Base-by-base conservation (phyloP, 1,139 yeast species). In the Candida sp. region DNA sequence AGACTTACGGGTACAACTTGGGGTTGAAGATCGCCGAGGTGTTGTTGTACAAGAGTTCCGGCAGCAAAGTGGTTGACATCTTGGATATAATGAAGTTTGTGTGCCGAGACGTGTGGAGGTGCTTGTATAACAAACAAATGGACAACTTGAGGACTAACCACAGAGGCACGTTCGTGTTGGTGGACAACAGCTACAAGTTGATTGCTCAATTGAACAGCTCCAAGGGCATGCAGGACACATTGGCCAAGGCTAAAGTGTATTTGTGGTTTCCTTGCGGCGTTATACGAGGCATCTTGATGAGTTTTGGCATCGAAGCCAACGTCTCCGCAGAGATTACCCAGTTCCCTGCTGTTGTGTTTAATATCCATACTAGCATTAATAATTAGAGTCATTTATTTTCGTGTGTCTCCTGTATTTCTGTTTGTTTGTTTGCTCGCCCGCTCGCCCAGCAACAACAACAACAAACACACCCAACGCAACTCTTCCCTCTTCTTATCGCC, bases 81-180 rank as follows among this genome's bases (percentile, higher is more conserved):
- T 69, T 93, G 45, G 94, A 90, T 58, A 82, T 92, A 47, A 90
- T 93, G 92, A 93, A 93, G 69, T 92, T 91, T 63, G 83, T 93
- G 2, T 92, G 98, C 68, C 82, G 96, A 47, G 98, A 94, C 60
- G 88, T 93, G 35, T 93, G 98, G 98, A 84, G 83, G 60, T 72
- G 81, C 48, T 65, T 93, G 39, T 92, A 85, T 69, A 83, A 85
- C 44, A 94, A 92, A 67, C 98, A 90, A 68, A 90, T 94, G 77
- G 97, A 92, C 67, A 92, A 91, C 62, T 76, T 94, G 54, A 81
- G 96, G 57, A 94, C 99, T 1, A 94, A 94, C 66, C 98, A 94
- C 66, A 72, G 96, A 47, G 92, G 96, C 5, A 88, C 94, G 0
- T 90, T 86, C 68, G 96, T 90, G 34, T 73, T 90, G 48, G 84